Base-by-base conservation (phyloP, 257 asterid species). In the Voacanga thouarsii region DNA sequence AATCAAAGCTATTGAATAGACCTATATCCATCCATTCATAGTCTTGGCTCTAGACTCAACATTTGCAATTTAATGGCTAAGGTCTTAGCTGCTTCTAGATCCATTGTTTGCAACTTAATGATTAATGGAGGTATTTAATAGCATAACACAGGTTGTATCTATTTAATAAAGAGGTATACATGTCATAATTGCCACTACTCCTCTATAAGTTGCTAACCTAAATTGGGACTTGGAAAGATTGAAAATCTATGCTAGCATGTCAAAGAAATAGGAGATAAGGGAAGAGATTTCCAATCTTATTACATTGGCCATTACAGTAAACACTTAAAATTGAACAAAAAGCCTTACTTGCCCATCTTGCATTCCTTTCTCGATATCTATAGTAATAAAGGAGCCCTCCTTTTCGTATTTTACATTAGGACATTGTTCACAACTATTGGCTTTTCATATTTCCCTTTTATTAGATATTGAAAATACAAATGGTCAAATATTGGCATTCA, bases 281-380 rank as follows among this genome's bases (percentile, higher is more conserved):
- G 51, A 18, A 67, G 72, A 28, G 50, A 41, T 30, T 21, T 43
- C 28, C 12, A 7, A 16, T 7, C 7, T 53, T 53, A 53, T 53
- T 53, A 15, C 7, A 53, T 15, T 19, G 8, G 28, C 26, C 12
- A 47, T 74, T 28, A 71, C 18, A 45, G 23, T n/a, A 57, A 67
- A 77, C 63, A 28, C 12, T 50, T 76, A 10, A 18, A 55, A 49
- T 30, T 33, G 49, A 56, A 45, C 19, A 43, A 44, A 63, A 73
- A n/a, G 71, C 67, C 87, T 86, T 85, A 96, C 99, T 88, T 96
- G 95, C 66, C 97, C 97, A 83, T 96, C 97, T 86, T 90, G 94
- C 99, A 93, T 90, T 81, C 98, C 99, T 87, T 93, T 96, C 90
- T 96, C 99, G 50, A 96, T 90, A 86, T 96, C 99, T 78, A 96